Evolutionary conservation across 306 rosid species (phyloP), one percentile per base, ranked within the genome.

Genomic region (Potentilla sterilis): DNA sequence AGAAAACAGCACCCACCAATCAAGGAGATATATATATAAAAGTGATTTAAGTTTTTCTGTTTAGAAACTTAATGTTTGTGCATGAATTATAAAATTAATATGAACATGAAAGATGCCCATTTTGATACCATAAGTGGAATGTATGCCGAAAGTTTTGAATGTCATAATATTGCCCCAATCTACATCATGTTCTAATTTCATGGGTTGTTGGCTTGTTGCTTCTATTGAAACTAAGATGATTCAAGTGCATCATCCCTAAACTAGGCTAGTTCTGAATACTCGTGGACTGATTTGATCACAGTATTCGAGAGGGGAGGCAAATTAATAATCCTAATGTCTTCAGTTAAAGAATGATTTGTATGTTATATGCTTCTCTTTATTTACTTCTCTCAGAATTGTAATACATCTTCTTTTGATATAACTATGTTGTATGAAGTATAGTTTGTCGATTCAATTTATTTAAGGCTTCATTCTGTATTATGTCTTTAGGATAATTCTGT

Each of bases 251-350:
- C 49, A 46, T 34, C 46, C 18, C 1, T 70, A 5, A 10, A 32
- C 11, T 70, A 32, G 73, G 59, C 48, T 14, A 21, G 8, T 8
- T 41, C 35, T 32, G 48, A 48, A 34, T 69, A 47, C 28, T 46
- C 14, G 11, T 34, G 51, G 74, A 69, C 7, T 69, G 59, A 46
- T 62, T 69, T 4, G 75, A 51, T 35, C 63, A 51, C 62, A 51
- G 62, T 59, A 59, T 54, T n/a, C 28, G 2, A 54, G 61, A 6
- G 32, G 28, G 19, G 28, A n/a, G 1, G 61, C 5, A 54, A 28
- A 18, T 54, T 54, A 7, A 19, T n/a, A 0, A n/a, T 54, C 10
- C 2, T 16, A 16, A 18, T 54, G 61, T n/a, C 61, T 1, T 28
- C 28, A 54, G 24, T 15, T 1, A 15, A 15, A 51, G 28, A 19